Base-by-base conservation (phyloP, 2,329 filamentous ascomycete genomes). In the Botryotinia convoluta region DNA sequence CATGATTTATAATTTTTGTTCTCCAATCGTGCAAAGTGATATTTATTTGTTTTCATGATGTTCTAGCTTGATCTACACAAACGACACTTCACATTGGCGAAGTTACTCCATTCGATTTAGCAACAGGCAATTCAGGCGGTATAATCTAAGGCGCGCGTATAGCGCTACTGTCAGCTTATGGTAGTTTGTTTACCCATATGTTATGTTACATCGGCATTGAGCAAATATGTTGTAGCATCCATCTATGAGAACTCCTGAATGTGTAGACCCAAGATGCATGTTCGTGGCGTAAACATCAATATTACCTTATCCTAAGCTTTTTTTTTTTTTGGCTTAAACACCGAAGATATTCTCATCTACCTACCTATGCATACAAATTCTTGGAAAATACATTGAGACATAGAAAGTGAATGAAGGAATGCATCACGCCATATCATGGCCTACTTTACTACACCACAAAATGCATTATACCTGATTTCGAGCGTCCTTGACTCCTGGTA, bases 1-100 rank as follows among this genome's bases (percentile, higher is more conserved):
- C 76, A 77, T 80, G 78, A 76, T 77, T 76, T 77, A 59, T 42
- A 37, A 44, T 45, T 65, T 63, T 77, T 65, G 29, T 51, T 35
- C 32, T 64, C 67, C 6, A 35, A 12, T 14, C n/a, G 18, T 48
- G 39, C 29, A 16, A 62, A 37, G n/a, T 63, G 39, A 45, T 7
- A 12, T 69, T 1, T 32, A 12, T 35, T 42, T 7, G 14, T 51
- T 16, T 54, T 54, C 12, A n/a, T n/a, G 32, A 62, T 35, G 37
- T 44, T 70, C 22, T 45, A 35, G n/a, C n/a, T 45, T n/a, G 26
- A 44, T 35, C 1, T 26, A n/a, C 14, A 32, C 9, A 37, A n/a
- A 32, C 32, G 18, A 22, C 60, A n/a, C 26, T 57, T 37, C 8
- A 20, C 16, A n/a, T 37, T 29, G 20, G 4, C 29, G 32, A 39